phyloP scores from a whole-genome alignment of 1,139 yeast genomes.

The Yamadazyma blattariae region DNA sequence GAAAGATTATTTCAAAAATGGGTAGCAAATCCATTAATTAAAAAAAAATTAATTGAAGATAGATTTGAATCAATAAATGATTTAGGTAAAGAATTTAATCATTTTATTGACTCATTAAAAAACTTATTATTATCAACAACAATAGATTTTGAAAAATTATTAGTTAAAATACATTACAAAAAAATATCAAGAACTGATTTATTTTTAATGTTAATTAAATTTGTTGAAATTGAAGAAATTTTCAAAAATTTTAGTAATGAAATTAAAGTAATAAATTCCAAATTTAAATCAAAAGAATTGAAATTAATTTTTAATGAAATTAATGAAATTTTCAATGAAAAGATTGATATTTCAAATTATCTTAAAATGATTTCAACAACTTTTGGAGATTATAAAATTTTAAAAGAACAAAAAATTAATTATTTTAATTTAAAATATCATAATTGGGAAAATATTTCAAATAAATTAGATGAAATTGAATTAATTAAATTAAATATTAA shows the following conservation, averaged over 20 bases:
- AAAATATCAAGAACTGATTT: constrained; percentile 66
- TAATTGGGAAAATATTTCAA: constrained; percentile 39
- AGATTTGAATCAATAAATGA: constrained; percentile 67
- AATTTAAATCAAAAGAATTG: constrained; percentile 25
- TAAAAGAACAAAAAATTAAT: constrained; percentile 39
- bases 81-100: constrained; percentile 42
- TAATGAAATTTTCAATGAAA: constrained; percentile 13
- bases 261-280: constrained; percentile 8
- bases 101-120: constrained; percentile 52
- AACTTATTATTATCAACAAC: constrained; percentile 28
- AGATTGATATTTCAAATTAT: constrained; percentile 26
- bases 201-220: constrained; percentile 52
- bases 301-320: constrained; percentile 20
- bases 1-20: constrained; percentile 62
- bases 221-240: constrained; percentile 36
- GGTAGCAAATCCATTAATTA: constrained; percentile 70
- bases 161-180: constrained; percentile 67
- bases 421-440: constrained; percentile 50
- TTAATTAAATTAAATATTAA: constrained; percentile 44
- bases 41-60: constrained; percentile 48
- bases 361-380: constrained; percentile 56
- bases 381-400: constrained; percentile 45
- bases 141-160: constrained; percentile 61
- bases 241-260: constrained; percentile 24
- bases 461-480: constrained; percentile 40